A percentile compares a stretch with the other conserved stretches of the same genome.
phyloP scores from a whole-genome alignment of 495 filamentous ascomycete species.

The Daldinia vernicosa region DNA sequence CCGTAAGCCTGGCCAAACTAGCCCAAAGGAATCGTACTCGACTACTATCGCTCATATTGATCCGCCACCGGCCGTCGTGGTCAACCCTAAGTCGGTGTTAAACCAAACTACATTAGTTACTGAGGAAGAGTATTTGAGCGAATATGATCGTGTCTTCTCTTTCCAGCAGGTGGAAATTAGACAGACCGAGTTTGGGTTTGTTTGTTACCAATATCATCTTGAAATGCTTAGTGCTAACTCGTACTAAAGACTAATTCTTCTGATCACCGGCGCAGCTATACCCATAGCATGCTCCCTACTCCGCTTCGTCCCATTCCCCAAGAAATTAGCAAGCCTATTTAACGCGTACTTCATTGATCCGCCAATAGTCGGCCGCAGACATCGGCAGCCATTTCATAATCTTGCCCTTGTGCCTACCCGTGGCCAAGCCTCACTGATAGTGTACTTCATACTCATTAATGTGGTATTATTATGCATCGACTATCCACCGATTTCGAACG shows the following conservation, averaged over 20 bases:
- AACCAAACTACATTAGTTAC: constrained; percentile 46
- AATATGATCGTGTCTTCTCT: constrained; percentile 29
- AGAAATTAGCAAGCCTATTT: constrained; percentile 21
- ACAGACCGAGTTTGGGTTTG: constrained; percentile 43
- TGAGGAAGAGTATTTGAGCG: constrained; percentile 26
- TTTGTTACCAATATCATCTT: background rate
- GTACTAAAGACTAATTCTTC: constrained; percentile 38
- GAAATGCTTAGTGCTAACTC: background rate
- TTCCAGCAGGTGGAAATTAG: constrained; percentile 35
- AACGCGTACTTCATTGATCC: constrained; percentile 48
- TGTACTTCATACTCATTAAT: constrained; percentile 49
- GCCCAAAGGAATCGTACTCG: constrained; percentile 44
- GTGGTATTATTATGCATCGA: constrained; percentile 45
- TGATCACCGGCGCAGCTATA: constrained; percentile 46
- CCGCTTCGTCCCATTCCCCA: constrained; percentile 44
- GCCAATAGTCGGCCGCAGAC: constrained; percentile 46
- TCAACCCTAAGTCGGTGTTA: constrained; percentile 22
- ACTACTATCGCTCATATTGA: constrained; percentile 32
- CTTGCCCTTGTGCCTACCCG: constrained; percentile 52
- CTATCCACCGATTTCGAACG: constrained; percentile 29
- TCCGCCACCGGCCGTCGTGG: constrained; percentile 14
- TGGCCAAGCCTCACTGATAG: constrained; percentile 51
- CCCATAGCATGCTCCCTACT: constrained; percentile 47
- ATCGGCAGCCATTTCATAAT: constrained; percentile 41
- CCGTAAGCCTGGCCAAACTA: constrained; percentile 18